Evolutionary conservation across 2,329 filamentous ascomycete genomes (phyloP).

Genomic region (Neonectria sp.): DNA sequence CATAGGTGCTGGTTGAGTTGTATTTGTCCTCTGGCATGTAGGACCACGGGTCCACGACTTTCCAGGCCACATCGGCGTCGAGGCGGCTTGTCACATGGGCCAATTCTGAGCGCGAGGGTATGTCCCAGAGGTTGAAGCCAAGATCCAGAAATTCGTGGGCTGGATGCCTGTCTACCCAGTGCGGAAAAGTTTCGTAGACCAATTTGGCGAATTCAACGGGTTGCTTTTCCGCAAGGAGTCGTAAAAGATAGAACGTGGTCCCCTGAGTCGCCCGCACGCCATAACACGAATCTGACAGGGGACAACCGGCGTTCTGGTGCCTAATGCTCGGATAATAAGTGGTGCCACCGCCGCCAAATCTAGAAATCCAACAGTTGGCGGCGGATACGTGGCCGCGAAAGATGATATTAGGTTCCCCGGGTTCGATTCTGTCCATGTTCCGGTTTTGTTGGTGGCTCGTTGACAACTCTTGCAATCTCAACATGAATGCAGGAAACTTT

Average conservation of each 20-base stretch:
- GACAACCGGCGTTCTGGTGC: not conserved
- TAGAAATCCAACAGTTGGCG: not conserved
- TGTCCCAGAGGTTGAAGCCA: slow-evolving; percentile 4
- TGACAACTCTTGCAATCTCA: not conserved
- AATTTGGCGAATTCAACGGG: not conserved
- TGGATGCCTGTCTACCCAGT: not conserved
- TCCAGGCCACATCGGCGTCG: not conserved
- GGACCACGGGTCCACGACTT: not conserved
- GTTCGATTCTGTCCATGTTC: not conserved
- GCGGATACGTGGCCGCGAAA: not conserved
- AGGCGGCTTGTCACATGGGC: not conserved
- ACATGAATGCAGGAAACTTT: slow-evolving; percentile 12
- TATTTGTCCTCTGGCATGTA: not conserved
- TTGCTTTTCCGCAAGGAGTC: not conserved
- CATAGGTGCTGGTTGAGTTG: not conserved
- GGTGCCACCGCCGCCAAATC: not conserved
- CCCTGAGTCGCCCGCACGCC: not conserved
- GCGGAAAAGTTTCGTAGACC: not conserved
- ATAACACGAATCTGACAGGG: not conserved
- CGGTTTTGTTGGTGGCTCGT: not conserved
- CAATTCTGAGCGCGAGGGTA: not conserved
- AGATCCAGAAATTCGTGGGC: not conserved
- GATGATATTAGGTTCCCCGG: not conserved
- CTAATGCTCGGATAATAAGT: no score
- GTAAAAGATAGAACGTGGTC: not conserved